Evolutionary conservation across 2,329 filamentous ascomycete species (phyloP).

Genomic region (Fusarium sp.): DNA sequence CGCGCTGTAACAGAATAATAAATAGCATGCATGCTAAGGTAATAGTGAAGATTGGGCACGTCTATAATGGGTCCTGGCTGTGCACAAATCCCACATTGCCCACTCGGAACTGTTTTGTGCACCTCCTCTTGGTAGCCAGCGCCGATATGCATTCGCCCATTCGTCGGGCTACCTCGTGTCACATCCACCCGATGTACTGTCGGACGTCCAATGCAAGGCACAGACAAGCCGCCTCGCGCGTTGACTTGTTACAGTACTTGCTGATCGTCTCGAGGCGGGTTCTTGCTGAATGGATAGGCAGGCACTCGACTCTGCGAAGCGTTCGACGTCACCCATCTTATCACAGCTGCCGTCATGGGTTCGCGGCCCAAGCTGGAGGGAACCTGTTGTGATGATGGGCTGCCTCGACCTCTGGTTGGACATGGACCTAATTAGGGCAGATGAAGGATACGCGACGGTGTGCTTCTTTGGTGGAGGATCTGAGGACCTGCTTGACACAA

Average conservation of each 20-base stretch:
- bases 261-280: conserved; percentile 35
- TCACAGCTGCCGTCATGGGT: conserved; percentile 21
- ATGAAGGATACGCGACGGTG: conserved; percentile 5
- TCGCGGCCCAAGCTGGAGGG: conserved; percentile 27
- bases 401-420: conserved; percentile 33
- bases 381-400: conserved; percentile 31
- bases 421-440: not conserved
- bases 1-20: conserved; percentile 32
- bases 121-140: conserved; percentile 26
- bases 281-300: conserved; percentile 27
- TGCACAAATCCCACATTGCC: conserved; percentile 41
- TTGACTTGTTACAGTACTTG: conserved; percentile 5
- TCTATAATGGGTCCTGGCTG: conserved; percentile 29
- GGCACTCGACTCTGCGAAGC: conserved; percentile 33
- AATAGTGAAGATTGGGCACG: conserved; percentile 28
- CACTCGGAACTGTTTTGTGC: conserved; percentile 42
- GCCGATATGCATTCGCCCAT: conserved; percentile 46
- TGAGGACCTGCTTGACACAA: conserved; percentile 10
- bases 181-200: conserved; percentile 41
- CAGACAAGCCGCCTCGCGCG: conserved; percentile 35
- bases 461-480: conserved; percentile 23
- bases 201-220: conserved; percentile 43
- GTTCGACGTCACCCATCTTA: conserved; percentile 37
- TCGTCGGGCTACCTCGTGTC: conserved; percentile 44
- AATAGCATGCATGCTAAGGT: conserved; percentile 15